Conservation (phyloP, 2,329 filamentous ascomycete species). For the Fusarium sp. region DNA sequence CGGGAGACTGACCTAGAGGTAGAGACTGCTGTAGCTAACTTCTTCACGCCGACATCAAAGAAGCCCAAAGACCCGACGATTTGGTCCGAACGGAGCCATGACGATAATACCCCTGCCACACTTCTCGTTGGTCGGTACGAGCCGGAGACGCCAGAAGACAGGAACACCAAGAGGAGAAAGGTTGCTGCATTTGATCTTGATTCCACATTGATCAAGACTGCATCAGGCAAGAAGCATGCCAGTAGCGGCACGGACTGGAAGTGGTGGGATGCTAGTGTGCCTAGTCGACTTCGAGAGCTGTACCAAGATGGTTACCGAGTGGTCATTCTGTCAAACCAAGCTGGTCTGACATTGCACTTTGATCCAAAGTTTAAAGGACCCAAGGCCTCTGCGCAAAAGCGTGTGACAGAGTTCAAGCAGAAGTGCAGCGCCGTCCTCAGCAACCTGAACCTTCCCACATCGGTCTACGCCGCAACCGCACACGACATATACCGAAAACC, state of each 20-base stretch:
- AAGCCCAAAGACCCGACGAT: constrained; percentile 81
- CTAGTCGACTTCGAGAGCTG: constrained; percentile 73
- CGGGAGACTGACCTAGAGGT: constrained; percentile 31
- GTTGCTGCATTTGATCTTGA: constrained; percentile 84
- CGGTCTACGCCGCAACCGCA: constrained; percentile 86
- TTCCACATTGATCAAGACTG: constrained; percentile 84
- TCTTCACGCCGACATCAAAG: constrained; percentile 89
- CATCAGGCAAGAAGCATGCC: constrained; percentile 84
- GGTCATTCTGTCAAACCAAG: constrained; percentile 90
- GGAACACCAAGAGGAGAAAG: constrained; percentile 60
- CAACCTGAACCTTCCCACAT: constrained; percentile 80
- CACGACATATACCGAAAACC: constrained; percentile 90
- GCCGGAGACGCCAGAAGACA: constrained; percentile 54
- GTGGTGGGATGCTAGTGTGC: constrained; percentile 87
- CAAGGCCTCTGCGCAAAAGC: constrained; percentile 71
- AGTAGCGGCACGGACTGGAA: constrained; percentile 85
- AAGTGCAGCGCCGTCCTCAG: constrained; percentile 79
- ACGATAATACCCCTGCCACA: constrained; percentile 63
- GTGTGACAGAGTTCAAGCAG: constrained; percentile 83
- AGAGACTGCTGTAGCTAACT: constrained; percentile 81
- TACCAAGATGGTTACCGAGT: constrained; percentile 79
- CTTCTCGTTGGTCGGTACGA: constrained; percentile 82
- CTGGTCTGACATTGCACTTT: constrained; percentile 79
- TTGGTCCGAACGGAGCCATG: constrained; percentile 76
- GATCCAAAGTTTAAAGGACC: constrained; percentile 74